Evolutionary conservation across 768 basidiomycete species (phyloP).

Genomic region (Pisolithus tinctorius): DNA sequence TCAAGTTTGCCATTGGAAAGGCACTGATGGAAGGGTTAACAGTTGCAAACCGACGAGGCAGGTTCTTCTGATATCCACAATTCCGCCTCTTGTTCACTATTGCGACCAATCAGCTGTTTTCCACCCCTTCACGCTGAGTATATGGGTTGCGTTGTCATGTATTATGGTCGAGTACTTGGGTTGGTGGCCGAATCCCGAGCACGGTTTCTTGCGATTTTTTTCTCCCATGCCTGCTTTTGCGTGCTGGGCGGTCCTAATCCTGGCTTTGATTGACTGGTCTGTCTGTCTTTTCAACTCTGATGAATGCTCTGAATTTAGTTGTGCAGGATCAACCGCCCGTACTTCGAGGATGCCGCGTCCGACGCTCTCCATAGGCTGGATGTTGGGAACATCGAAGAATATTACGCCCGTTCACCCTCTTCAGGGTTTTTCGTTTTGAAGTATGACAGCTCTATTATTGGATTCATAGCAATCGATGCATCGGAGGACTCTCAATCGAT

Average conservation of each 20-base stretch:
- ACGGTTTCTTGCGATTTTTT: slow-evolving; percentile 46
- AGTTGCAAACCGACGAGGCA: slow-evolving; percentile 57
- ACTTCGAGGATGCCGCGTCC: slow-evolving; percentile 51
- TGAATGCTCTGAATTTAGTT: background rate
- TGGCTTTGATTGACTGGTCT: slow-evolving; percentile 69
- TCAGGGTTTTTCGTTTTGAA: slow-evolving; percentile 72
- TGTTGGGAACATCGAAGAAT: slow-evolving; percentile 40
- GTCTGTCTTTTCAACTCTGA: slow-evolving; percentile 8
- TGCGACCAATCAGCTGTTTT: slow-evolving; percentile 35
- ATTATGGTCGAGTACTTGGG: slow-evolving; percentile 51
- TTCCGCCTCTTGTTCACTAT: background rate
- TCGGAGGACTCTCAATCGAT: slow-evolving; percentile 34
- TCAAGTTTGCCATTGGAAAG: slow-evolving; percentile 61
- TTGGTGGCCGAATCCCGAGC: slow-evolving; percentile 57
- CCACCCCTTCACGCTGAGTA: slow-evolving; percentile 51
- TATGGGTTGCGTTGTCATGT: slow-evolving; percentile 58
- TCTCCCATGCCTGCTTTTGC: slow-evolving; percentile 62
- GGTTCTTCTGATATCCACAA: slow-evolving; percentile 4
- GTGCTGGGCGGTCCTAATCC: slow-evolving; percentile 51
- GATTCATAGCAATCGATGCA: slow-evolving; percentile 67
- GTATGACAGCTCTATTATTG: slow-evolving; percentile 50
- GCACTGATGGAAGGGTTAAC: slow-evolving; percentile 62
- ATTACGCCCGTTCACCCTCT: slow-evolving; percentile 55
- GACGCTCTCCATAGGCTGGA: slow-evolving; percentile 51
- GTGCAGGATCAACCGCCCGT: slow-evolving; percentile 61